Evolutionary conservation across 176 grass and related monocot genomes (phyloP).

Genomic region (bread wheat (Triticum aestivum)): DNA sequence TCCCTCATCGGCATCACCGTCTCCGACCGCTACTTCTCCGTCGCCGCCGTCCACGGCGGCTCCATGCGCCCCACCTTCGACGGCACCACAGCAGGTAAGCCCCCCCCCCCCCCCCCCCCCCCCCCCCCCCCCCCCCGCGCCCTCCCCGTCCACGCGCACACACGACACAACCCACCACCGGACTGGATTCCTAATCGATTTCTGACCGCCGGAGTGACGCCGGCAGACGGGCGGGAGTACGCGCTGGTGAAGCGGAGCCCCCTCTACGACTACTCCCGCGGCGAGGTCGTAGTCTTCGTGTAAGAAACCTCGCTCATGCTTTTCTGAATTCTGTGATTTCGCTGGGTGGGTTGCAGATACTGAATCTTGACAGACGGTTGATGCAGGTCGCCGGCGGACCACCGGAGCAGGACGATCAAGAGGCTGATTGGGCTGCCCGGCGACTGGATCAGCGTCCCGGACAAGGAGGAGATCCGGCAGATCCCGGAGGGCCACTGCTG

Average conservation of each 20-base stretch:
- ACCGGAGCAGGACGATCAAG: constrained; percentile 34
- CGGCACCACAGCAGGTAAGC: constrained; percentile 10
- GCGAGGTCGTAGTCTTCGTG: constrained; percentile 62
- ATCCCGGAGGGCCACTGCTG: constrained; percentile 77
- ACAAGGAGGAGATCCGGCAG: constrained; percentile 48
- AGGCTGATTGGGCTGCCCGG: constrained; percentile 74
- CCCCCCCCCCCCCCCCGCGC: too few species aligned
- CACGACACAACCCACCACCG: background rate
- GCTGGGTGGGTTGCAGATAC: background rate
- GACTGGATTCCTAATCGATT: background rate
- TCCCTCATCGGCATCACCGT: constrained; percentile 39
- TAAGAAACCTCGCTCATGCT: constrained; percentile 10
- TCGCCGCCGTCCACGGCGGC: constrained; percentile 40
- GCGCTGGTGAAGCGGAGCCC: constrained; percentile 47
- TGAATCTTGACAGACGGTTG: background rate
- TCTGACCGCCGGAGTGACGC: background rate
- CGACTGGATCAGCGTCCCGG: constrained; percentile 75
- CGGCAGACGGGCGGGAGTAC: constrained; percentile 11
- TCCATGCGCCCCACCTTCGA: constrained; percentile 78
- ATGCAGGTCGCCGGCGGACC: constrained; percentile 43
- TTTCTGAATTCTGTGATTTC: background rate
- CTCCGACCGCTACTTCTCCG: constrained; percentile 42
- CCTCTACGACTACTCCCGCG: constrained; percentile 56
- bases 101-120: background rate
- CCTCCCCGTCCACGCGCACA: too few species aligned